Evolutionary conservation across 345 rosid species (phyloP).

Genomic region (Atalantia buxifolia): DNA sequence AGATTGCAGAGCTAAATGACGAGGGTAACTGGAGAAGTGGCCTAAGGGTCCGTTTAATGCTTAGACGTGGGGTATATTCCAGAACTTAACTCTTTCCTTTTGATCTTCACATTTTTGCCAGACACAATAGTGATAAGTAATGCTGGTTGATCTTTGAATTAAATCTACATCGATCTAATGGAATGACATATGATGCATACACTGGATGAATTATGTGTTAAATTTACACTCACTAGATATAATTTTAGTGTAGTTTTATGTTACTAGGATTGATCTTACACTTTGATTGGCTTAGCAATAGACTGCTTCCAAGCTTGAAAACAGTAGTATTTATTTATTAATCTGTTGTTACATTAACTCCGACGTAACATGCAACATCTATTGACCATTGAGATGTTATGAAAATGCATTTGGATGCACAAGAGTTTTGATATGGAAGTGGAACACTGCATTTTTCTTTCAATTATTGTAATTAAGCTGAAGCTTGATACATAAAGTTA

Average conservation of each 20-base stretch:
- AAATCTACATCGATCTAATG: background rate
- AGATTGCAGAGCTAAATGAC: constrained; percentile 84
- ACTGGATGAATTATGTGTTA: too few relatives aligned
- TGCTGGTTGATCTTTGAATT: background rate
- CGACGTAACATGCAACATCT: background rate
- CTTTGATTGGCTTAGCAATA: background rate
- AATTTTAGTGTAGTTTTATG: too few relatives aligned
- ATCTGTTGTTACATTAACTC: background rate
- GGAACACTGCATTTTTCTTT: background rate
- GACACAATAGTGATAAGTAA: background rate
- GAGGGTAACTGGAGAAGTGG: constrained; percentile 96
- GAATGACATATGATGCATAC: too few relatives aligned
- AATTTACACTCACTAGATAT: too few relatives aligned
- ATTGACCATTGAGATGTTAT: background rate
- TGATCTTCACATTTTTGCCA: background rate
- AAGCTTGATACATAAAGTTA: background rate
- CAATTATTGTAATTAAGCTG: background rate
- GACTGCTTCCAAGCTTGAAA: background rate
- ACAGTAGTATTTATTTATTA: background rate
- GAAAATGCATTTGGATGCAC: background rate
- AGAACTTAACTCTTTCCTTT: background rate
- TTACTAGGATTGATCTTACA: background rate
- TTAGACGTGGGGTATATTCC: constrained; percentile 53
- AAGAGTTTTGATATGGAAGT: background rate
- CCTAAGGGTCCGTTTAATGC: constrained; percentile 85